Conservation (phyloP, 306 rosid species). For the Quercus engelmannii region DNA sequence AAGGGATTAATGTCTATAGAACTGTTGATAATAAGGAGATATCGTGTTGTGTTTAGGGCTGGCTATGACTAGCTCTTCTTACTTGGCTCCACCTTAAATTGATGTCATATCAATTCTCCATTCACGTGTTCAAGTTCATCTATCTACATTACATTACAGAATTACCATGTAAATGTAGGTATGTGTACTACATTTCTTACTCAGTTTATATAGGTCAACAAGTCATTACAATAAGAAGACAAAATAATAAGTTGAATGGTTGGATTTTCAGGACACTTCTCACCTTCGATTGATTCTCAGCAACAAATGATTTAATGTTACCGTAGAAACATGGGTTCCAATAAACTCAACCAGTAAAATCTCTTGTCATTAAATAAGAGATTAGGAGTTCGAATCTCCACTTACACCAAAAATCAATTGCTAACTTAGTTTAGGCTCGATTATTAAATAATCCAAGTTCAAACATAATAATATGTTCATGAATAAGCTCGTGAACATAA, state of each 20-base stretch:
- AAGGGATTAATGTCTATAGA: neutral
- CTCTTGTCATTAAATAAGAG: too few species aligned
- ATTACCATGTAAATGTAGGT: neutral
- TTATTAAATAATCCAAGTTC: too few species aligned
- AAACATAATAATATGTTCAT: too few species aligned
- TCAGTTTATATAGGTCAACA: neutral
- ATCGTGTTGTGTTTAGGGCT: neutral
- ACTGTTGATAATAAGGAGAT: neutral
- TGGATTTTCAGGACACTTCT: neutral
- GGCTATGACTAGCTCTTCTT: neutral
- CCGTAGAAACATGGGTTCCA: neutral
- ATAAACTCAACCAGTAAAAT: too few species aligned
- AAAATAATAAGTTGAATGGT: neutral
- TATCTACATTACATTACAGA: neutral
- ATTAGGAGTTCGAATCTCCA: too few species aligned
- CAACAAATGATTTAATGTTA: neutral
- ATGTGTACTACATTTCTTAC: neutral
- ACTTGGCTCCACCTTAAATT: neutral
- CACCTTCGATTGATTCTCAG: neutral
- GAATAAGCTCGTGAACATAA: too few species aligned
- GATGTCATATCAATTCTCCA: neutral
- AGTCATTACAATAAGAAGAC: neutral
- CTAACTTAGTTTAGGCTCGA: too few species aligned
- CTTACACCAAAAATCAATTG: too few species aligned
- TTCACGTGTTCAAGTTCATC: neutral